Evolutionary conservation across 2,329 filamentous ascomycete genomes (phyloP).

Genomic region (Davidsoniella virescens): DNA sequence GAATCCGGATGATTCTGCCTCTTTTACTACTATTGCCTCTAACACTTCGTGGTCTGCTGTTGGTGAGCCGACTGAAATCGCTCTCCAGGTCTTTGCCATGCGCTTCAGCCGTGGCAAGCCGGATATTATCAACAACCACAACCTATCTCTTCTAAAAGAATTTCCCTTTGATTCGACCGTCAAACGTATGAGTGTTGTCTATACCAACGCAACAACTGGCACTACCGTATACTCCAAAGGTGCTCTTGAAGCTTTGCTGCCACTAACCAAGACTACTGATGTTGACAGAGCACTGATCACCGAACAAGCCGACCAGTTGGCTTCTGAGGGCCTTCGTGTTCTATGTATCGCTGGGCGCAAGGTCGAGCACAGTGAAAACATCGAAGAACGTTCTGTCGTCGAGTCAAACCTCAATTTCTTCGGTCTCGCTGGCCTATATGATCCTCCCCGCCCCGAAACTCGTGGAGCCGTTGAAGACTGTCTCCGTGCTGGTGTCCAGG

Average conservation of each 20-base stretch:
- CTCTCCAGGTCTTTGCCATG: conserved; percentile 56
- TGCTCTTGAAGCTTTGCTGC: conserved; percentile 39
- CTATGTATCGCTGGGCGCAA: conserved; percentile 45
- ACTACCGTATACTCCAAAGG: conserved; percentile 39
- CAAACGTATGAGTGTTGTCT: conserved; percentile 62
- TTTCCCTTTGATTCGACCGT: conserved; percentile 58
- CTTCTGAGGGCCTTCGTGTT: conserved; percentile 48
- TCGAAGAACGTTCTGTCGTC: conserved; percentile 33
- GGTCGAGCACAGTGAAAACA: conserved; percentile 22
- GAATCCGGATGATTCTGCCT: conserved; percentile 7
- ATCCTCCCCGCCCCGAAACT: conserved; percentile 54
- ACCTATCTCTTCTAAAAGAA: conserved; percentile 39
- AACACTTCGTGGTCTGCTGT: conserved; percentile 37
- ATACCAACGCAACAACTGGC: conserved; percentile 24
- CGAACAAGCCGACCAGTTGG: conserved; percentile 38
- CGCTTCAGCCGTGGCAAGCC: conserved; percentile 41
- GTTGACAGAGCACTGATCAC: conserved; percentile 30
- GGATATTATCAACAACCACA: conserved; percentile 22
- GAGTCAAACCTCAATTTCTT: conserved; percentile 45
- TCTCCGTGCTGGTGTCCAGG: conserved; percentile 43
- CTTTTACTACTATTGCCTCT: conserved; percentile 9
- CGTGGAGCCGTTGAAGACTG: conserved; percentile 43
- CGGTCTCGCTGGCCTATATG: conserved; percentile 57
- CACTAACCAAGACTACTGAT: conserved; percentile 32
- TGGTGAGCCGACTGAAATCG: conserved; percentile 57